Conservation (phyloP, 2,329 filamentous ascomycete genomes). For the Diplocarpon rosae region DNA sequence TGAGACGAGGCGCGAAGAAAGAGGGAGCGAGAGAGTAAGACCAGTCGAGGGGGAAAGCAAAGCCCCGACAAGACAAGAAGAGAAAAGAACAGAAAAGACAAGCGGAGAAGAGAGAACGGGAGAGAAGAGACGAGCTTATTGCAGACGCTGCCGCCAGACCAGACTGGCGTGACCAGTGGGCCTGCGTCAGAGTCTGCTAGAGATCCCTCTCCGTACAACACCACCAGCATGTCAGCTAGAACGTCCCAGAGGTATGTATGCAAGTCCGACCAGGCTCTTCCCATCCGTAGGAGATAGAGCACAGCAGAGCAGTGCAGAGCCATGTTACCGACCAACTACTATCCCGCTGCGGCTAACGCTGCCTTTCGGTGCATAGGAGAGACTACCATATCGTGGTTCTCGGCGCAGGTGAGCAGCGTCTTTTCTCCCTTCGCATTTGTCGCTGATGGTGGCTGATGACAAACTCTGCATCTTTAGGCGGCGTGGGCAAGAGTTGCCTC, state of each 20-base stretch:
- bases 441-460: conserved; percentile 12
- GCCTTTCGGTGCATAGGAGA: conserved; percentile 31
- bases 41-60: neutral
- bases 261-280: neutral
- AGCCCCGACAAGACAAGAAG: neutral
- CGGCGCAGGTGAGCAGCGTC: conserved; percentile 40
- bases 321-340: neutral
- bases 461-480: conserved; percentile 37
- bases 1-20: neutral
- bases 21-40: neutral
- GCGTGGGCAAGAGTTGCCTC: conserved; percentile 65
- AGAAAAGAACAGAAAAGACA: neutral
- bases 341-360: neutral
- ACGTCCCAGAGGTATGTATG: conserved; percentile 19
- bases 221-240: conserved; percentile 16
- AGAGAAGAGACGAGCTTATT: neutral
- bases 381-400: conserved; percentile 59
- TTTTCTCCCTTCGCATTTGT: neutral
- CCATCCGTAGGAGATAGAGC: neutral
- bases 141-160: neutral
- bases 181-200: conserved; percentile 3
- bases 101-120: neutral
- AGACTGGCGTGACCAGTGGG: too few species aligned
- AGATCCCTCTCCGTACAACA: conserved; percentile 3
- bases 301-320: neutral